Evolutionary conservation across 225 moss, liverwort and hornwort species (phyloP), one percentile per base, ranked within the genome.

Genomic region (Asterella californica): DNA sequence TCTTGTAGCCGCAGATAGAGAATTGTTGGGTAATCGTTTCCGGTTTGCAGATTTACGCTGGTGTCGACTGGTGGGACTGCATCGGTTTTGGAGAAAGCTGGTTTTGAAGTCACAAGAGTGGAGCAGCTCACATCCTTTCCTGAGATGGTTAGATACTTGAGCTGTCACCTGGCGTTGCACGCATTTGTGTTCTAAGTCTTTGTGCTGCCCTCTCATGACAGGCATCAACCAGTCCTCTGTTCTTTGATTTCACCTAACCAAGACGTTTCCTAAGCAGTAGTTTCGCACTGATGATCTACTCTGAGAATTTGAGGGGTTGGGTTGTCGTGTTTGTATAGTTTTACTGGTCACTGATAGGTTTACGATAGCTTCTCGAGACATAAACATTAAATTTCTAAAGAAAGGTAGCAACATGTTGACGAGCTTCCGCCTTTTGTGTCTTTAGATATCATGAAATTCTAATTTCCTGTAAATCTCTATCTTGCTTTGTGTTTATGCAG

Each of bases 41-140:
- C 45, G 33, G 63, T n/a, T 60, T 84, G 78, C 86, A 96, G 95
- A 29, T 97, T 89, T 47, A 86, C 93, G 21, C 79, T 99, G 70
- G 95, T 99, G 54, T 95, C 97, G 18, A 99, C 97, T 1, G 97
- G 97, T 46, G 97, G 97, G 37, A 99, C 97, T 81, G 97, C 97
- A 21, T 76, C 92, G 18, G 89, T 91, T 50, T 82, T 99, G 75
- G 93, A 93, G 79, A 85, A 90, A 80, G 91, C 93, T 24, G 95
- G 97, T 9, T 93, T 86, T 67, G 36, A 84, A 54, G 97, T 99
- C 47, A 99, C 87, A 29, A 87, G 89, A 80, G 97, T 99, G 63
- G 97, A 99, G 81, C 84, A 94, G 78, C 74, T 99, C 0, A 99
- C 97, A 22, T 90, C 93, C 47, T 99, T 95, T 75, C 93, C 94